phyloP scores from a whole-genome alignment of 2,329 filamentous ascomycete genomes.

The Clonostachys chloroleuca region DNA sequence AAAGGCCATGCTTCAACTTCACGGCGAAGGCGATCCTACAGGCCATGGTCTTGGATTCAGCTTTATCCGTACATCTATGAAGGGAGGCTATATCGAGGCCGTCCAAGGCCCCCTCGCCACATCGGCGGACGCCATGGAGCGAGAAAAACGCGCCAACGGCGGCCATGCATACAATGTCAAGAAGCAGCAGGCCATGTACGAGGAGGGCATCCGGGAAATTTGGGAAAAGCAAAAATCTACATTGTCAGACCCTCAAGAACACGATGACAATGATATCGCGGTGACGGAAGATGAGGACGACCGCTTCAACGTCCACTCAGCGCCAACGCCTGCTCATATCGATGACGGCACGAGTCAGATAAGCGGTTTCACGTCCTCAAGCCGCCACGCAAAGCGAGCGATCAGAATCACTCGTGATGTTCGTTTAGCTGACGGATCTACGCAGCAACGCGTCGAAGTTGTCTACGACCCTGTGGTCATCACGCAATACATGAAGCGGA shows the following conservation, averaged over 20 bases:
- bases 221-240: constrained; percentile 86
- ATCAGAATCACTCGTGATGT: constrained; percentile 68
- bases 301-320: constrained; percentile 67
- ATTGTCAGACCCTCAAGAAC: constrained; percentile 67
- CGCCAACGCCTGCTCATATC: constrained; percentile 59
- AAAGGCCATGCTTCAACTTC: constrained; percentile 94
- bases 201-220: constrained; percentile 84
- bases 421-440: constrained; percentile 37
- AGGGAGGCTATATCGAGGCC: constrained; percentile 87
- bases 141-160: constrained; percentile 82
- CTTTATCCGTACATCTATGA: constrained; percentile 98
- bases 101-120: constrained; percentile 63
- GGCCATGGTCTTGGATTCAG: constrained; percentile 92
- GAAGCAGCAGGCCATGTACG: constrained; percentile 87
- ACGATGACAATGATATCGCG: constrained; percentile 56
- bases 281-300: constrained; percentile 59
- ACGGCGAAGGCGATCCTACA: constrained; percentile 92
- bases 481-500: constrained; percentile 78
- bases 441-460: constrained; percentile 60
- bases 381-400: constrained; percentile 63
- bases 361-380: constrained; percentile 61
- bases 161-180: constrained; percentile 98
- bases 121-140: constrained; percentile 79
- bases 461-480: constrained; percentile 84
- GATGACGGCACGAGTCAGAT: constrained; percentile 82